Conservation (phyloP, 164 flowering plant species). For the Warburgia ugandensis region DNA sequence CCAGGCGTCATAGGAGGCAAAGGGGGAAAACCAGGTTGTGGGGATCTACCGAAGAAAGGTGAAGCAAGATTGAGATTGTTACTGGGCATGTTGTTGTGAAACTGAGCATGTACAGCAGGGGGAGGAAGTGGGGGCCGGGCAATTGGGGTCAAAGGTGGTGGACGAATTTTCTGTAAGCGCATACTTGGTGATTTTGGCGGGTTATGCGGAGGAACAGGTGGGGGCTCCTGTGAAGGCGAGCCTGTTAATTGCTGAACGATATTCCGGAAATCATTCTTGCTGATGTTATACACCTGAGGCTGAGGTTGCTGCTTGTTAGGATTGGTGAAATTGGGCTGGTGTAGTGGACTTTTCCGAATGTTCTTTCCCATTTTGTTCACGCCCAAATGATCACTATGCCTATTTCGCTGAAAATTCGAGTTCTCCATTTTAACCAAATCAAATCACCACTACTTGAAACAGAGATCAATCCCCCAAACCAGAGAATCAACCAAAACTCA, state of each 20-base stretch:
- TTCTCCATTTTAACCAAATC: constrained; percentile 33
- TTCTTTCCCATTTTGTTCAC: constrained; percentile 85
- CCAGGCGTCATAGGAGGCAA: constrained; percentile 29
- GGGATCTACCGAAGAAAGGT: constrained; percentile 1
- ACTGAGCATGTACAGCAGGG: constrained; percentile 18
- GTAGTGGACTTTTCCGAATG: constrained; percentile 84
- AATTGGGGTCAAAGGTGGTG: constrained; percentile 70
- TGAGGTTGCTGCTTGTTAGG: constrained; percentile 54
- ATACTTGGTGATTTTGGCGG: constrained; percentile 60
- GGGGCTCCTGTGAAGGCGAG: constrained; percentile 64
- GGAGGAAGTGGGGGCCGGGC: constrained; percentile 38
- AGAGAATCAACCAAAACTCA: no score
- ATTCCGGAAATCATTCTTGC: constrained; percentile 83
- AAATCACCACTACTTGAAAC: no score
- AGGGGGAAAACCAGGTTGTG: constrained; percentile 22
- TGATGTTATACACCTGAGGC: constrained; percentile 91
- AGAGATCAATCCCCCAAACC: no score
- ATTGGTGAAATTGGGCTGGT: constrained; percentile 59
- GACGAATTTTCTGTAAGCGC: constrained; percentile 76
- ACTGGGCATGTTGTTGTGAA: constrained; percentile 17
- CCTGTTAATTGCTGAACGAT: constrained; percentile 94
- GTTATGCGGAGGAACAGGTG: constrained; percentile 34
- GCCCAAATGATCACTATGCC: constrained; percentile 67
- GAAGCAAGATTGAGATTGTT: not conserved
- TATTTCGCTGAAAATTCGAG: constrained; percentile 29